Conservation (phyloP, 139 green algal genomes). For the Chlorella sorokiniana region DNA sequence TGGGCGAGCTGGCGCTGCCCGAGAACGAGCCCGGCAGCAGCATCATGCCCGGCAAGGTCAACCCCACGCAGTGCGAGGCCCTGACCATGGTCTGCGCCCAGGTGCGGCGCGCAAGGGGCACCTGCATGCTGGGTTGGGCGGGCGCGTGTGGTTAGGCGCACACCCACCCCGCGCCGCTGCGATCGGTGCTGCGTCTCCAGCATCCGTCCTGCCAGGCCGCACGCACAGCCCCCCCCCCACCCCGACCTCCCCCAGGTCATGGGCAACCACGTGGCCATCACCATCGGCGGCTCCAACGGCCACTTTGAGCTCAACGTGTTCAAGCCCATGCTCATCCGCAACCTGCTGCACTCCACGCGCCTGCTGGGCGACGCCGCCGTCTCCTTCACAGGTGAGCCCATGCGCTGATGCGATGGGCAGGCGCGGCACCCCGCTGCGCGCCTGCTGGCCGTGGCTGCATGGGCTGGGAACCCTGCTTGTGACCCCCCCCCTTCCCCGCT, state of each 20-base stretch:
- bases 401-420: neutral
- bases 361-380: constrained; percentile 82
- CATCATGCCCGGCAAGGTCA: constrained; percentile 99
- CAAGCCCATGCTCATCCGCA: constrained; percentile 87
- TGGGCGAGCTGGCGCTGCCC: constrained; percentile 93
- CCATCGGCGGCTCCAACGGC: constrained; percentile 76
- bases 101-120: constrained; percentile 48
- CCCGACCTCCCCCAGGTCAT: constrained; percentile 72
- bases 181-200: no score
- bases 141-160: neutral
- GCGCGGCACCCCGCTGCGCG: neutral
- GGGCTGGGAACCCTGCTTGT: neutral
- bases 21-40: constrained; percentile 95
- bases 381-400: constrained; percentile 79
- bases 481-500: neutral
- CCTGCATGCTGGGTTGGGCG: no score
- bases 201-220: neutral
- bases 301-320: constrained; percentile 98
- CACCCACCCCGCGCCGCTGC: no score
- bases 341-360: constrained; percentile 61
- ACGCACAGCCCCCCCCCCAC: neutral
- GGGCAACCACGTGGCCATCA: constrained; percentile 88
- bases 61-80: constrained; percentile 97
- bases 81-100: constrained; percentile 94
- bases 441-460: neutral